A percentile compares a stretch with the other conserved stretches of the same genome.
Conservation (phyloP, 2,329 filamentous ascomycete species). For the Colletotrichum incanum region DNA sequence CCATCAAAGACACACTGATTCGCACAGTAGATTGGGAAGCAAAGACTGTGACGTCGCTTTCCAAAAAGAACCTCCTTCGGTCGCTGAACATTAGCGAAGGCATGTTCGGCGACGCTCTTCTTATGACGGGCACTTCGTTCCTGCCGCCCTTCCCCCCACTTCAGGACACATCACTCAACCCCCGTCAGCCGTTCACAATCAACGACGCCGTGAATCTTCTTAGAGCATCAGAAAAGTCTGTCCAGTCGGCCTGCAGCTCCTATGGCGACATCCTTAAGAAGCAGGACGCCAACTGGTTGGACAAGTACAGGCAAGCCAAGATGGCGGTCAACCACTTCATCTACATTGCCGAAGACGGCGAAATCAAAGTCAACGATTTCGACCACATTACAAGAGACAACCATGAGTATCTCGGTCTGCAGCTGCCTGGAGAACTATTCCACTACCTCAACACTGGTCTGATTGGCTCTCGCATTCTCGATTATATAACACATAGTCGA, state of each 20-base stretch:
- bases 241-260: constrained; percentile 81
- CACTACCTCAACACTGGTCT: constrained; percentile 90
- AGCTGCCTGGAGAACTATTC: constrained; percentile 90
- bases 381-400: constrained; percentile 85
- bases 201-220: constrained; percentile 86
- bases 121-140: constrained; percentile 88
- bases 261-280: constrained; percentile 85
- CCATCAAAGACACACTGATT: constrained; percentile 83
- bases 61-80: constrained; percentile 80
- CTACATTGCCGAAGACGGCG: constrained; percentile 83
- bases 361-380: constrained; percentile 81
- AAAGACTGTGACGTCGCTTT: constrained; percentile 73
- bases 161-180: constrained; percentile 70
- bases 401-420: constrained; percentile 91
- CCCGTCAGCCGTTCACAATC: constrained; percentile 74
- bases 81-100: constrained; percentile 77
- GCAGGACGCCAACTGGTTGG: constrained; percentile 82
- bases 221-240: constrained; percentile 77
- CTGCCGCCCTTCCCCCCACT: constrained; percentile 85
- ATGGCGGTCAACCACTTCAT: constrained; percentile 92
- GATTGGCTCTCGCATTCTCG: constrained; percentile 83
- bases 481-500: constrained; percentile 86
- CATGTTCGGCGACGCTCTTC: constrained; percentile 85
- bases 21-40: constrained; percentile 77
- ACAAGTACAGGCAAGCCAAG: constrained; percentile 88